phyloP scores from a whole-genome alignment of 2,329 filamentous ascomycete species.

The Aspergillus sp. region DNA sequence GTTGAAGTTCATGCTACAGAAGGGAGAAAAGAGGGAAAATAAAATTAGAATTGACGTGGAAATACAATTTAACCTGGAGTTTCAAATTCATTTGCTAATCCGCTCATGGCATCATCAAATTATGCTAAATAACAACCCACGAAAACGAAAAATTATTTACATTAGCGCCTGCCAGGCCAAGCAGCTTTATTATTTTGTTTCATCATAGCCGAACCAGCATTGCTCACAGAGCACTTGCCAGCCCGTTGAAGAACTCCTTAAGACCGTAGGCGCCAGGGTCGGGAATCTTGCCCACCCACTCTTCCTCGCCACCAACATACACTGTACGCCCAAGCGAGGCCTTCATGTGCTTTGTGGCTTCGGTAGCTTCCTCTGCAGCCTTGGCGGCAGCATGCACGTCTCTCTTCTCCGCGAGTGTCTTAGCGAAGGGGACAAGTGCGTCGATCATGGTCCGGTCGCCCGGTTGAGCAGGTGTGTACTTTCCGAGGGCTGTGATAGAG shows the following conservation, averaged over 20 bases:
- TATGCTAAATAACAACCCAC: neutral
- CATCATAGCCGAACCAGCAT: neutral
- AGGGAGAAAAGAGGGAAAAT: no score
- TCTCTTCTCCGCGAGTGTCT: slow-evolving; percentile 64
- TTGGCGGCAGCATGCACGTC: slow-evolving; percentile 71
- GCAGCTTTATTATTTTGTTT: neutral
- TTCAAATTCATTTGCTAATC: neutral
- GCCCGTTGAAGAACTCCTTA: slow-evolving; percentile 75
- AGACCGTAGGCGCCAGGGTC: slow-evolving; percentile 79
- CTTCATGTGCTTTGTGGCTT: slow-evolving; percentile 87
- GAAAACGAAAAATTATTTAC: neutral
- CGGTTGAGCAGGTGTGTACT: slow-evolving; percentile 84
- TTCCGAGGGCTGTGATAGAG: slow-evolving; percentile 69
- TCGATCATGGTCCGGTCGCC: slow-evolving; percentile 92
- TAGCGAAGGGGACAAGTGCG: slow-evolving; percentile 83
- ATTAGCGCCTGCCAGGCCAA: slow-evolving; percentile 12
- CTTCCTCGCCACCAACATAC: slow-evolving; percentile 68
- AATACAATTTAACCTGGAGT: no score
- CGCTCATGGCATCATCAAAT: neutral
- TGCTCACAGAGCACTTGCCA: slow-evolving; percentile 57
- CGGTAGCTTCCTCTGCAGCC: slow-evolving; percentile 72
- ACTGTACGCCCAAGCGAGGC: slow-evolving; percentile 82
- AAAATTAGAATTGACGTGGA: no score
- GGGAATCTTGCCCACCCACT: slow-evolving; percentile 70
- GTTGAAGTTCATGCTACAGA: no score